Conservation (phyloP, 495 filamentous ascomycete species). For the Penicillium lagena region DNA sequence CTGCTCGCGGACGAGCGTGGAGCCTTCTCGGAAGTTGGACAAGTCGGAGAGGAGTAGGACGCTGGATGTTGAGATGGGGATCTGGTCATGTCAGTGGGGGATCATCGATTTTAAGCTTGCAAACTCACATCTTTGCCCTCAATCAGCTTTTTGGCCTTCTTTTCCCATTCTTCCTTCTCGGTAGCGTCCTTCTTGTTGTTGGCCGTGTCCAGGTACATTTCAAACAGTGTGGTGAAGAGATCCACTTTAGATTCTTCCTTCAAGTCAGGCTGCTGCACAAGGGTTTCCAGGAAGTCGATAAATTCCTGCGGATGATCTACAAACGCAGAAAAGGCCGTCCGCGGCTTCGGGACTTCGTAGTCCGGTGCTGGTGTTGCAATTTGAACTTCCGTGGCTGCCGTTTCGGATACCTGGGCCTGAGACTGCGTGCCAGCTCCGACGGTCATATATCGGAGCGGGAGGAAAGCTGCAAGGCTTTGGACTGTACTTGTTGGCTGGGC, state of each 20-base stretch:
- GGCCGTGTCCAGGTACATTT: slow-evolving; percentile 92
- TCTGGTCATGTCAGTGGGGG: slow-evolving; percentile 30
- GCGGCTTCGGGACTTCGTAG: slow-evolving; percentile 61
- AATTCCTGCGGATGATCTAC: slow-evolving; percentile 91
- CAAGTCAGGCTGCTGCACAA: slow-evolving; percentile 58
- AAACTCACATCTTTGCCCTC: slow-evolving; percentile 61
- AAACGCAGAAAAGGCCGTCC: slow-evolving; percentile 93
- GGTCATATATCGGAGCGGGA: slow-evolving; percentile 85
- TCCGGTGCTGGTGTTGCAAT: slow-evolving; percentile 12
- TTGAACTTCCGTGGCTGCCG: slow-evolving; percentile 19
- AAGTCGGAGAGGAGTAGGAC: slow-evolving; percentile 89
- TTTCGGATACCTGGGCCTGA: slow-evolving; percentile 26
- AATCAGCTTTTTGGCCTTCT: slow-evolving; percentile 76
- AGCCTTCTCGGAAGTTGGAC: slow-evolving; percentile 84
- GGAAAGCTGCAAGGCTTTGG: slow-evolving; percentile 71
- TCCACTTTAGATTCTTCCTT: slow-evolving; percentile 70
- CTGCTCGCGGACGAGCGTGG: slow-evolving; percentile 86
- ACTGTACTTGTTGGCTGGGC: slow-evolving; percentile 61
- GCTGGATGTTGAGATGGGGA: slow-evolving; percentile 89
- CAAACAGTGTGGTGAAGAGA: slow-evolving; percentile 91
- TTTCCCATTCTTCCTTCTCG: slow-evolving; percentile 77
- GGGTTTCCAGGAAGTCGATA: slow-evolving; percentile 84
- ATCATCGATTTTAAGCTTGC: too few relatives aligned
- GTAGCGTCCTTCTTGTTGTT: slow-evolving; percentile 58
- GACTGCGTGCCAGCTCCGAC: slow-evolving; percentile 43